These are phyloP conservation scores for Diplodia sapinea DNA, from an alignment of 2,329 filamentous ascomycete species.

Conservation along the genomic window DNA sequence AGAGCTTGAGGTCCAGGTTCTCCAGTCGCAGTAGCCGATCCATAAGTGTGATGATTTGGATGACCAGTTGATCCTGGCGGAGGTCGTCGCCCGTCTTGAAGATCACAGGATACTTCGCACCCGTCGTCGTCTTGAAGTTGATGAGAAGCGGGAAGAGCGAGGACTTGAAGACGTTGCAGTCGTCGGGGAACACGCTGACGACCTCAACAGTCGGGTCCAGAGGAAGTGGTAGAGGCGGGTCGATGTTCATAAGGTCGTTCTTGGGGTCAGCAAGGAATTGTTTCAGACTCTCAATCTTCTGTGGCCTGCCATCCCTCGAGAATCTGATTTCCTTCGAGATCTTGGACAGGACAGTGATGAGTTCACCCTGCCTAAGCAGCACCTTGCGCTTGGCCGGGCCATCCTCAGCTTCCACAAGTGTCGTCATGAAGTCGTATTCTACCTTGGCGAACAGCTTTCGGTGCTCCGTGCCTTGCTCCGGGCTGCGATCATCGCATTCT, in stretches of 20 bases:
- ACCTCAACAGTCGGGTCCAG: slow-evolving; percentile 84
- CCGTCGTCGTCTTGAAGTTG: slow-evolving; percentile 81
- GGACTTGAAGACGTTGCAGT: slow-evolving; percentile 93
- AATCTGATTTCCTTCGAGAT: slow-evolving; percentile 88
- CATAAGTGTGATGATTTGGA: slow-evolving; percentile 98
- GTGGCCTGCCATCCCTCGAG: slow-evolving; percentile 75
- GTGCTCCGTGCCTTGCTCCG: slow-evolving; percentile 74
- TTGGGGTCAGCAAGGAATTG: slow-evolving; percentile 84
- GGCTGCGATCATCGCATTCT: slow-evolving; percentile 84
- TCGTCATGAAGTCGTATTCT: slow-evolving; percentile 93
- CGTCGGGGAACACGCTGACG: slow-evolving; percentile 79
- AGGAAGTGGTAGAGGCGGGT: slow-evolving; percentile 85
- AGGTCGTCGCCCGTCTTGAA: slow-evolving; percentile 98
- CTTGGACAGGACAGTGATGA: slow-evolving; percentile 84
- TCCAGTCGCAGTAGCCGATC: slow-evolving; percentile 94
- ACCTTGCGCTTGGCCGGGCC: slow-evolving; percentile 76
- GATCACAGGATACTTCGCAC: slow-evolving; percentile 84
- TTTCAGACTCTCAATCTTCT: slow-evolving; percentile 85
- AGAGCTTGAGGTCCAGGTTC: slow-evolving; percentile 92
- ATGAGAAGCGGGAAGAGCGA: slow-evolving; percentile 89
- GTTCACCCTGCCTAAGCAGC: slow-evolving; percentile 84
- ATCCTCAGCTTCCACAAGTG: slow-evolving; percentile 73
- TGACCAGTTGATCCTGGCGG: slow-evolving; percentile 94
- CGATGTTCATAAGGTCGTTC: slow-evolving; percentile 83
- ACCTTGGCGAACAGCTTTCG: slow-evolving; percentile 90